phyloP scores from a whole-genome alignment of 495 filamentous ascomycete species.

The Hyaloscypha finlandica region DNA sequence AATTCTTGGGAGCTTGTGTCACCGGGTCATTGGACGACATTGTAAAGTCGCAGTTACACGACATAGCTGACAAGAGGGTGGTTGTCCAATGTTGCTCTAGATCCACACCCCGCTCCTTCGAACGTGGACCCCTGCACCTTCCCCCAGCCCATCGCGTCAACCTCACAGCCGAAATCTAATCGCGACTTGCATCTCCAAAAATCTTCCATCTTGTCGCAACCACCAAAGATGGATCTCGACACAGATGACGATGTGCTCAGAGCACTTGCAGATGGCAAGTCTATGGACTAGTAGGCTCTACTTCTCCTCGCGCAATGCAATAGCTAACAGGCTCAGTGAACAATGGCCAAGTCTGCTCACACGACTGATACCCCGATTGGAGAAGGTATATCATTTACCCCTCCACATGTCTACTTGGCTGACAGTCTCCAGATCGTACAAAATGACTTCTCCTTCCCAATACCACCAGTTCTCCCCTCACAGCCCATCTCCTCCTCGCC shows the following conservation, averaged over 20 bases:
- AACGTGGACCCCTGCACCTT: not conserved
- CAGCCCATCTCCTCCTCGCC: slow-evolving; percentile 13
- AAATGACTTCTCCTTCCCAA: slow-evolving; percentile 30
- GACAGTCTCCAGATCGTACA: slow-evolving; percentile 25
- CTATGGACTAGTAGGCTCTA: slow-evolving; percentile 64
- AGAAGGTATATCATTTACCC: slow-evolving; percentile 45
- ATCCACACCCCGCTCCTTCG: not conserved
- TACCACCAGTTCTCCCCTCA: slow-evolving; percentile 27
- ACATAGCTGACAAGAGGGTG: too few relatives aligned
- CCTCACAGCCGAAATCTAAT: slow-evolving; percentile 11
- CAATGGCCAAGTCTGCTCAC: slow-evolving; percentile 57
- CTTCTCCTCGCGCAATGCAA: not conserved
- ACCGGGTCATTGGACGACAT: too few relatives aligned
- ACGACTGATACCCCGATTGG: slow-evolving; percentile 52
- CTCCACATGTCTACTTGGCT: not conserved
- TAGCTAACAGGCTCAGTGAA: slow-evolving; percentile 45
- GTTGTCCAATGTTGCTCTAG: not conserved
- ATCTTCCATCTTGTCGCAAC: slow-evolving; percentile 31
- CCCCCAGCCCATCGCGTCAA: not conserved
- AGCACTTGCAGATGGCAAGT: slow-evolving; percentile 62
- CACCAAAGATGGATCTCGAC: slow-evolving; percentile 30
- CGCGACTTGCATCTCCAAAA: slow-evolving; percentile 19
- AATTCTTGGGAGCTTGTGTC: too few relatives aligned
- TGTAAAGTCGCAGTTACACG: too few relatives aligned
- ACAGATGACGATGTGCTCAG: slow-evolving; percentile 64